These are phyloP conservation scores for Nyctanthes arbortristis DNA, from an alignment of 257 asterid genomes.

Conservation along the genomic window DNA sequence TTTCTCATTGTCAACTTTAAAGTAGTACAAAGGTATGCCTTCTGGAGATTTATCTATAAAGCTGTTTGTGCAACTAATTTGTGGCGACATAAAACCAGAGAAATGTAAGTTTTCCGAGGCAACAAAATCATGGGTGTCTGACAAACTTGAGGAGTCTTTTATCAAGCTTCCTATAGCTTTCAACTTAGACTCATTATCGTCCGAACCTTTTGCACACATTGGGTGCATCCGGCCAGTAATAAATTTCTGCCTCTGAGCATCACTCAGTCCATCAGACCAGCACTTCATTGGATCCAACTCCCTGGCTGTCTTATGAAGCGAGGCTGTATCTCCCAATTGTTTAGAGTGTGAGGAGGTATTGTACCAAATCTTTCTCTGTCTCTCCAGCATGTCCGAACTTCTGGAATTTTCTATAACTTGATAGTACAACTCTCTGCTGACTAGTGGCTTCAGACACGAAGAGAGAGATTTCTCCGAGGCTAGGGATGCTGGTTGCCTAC, in stretches of 20 bases:
- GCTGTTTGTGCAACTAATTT: constrained; percentile 84
- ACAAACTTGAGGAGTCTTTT: constrained; percentile 43
- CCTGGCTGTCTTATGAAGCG: constrained; percentile 64
- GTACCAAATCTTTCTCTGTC: constrained; percentile 98
- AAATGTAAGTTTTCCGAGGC: constrained; percentile 85
- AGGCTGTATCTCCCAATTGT: constrained; percentile 65
- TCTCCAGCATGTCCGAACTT: constrained; percentile 95
- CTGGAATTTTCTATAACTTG: constrained; percentile 75
- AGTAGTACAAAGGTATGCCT: constrained; percentile 87
- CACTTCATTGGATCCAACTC: constrained; percentile 69
- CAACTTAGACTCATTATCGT: constrained; percentile 52
- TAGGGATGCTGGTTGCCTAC: constrained; percentile 92
- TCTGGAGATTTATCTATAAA: constrained; percentile 88
- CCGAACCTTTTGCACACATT: constrained; percentile 37
- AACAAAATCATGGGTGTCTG: constrained; percentile 55
- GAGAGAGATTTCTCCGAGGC: constrained; percentile 82
- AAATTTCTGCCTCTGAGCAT: constrained; percentile 41
- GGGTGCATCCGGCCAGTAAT: constrained; percentile 33
- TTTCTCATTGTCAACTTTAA: constrained; percentile 70
- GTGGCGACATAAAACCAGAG: constrained; percentile 94
- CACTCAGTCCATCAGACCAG: constrained; percentile 64
- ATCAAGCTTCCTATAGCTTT: constrained; percentile 54
- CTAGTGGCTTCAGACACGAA: constrained; percentile 83
- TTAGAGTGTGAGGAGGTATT: constrained; percentile 71
- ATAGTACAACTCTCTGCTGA: constrained; percentile 72